Percentiles rank a stretch among this genome's conserved stretches.
Conservation (phyloP, 306 rosid species). For the Cercis canadensis region DNA sequence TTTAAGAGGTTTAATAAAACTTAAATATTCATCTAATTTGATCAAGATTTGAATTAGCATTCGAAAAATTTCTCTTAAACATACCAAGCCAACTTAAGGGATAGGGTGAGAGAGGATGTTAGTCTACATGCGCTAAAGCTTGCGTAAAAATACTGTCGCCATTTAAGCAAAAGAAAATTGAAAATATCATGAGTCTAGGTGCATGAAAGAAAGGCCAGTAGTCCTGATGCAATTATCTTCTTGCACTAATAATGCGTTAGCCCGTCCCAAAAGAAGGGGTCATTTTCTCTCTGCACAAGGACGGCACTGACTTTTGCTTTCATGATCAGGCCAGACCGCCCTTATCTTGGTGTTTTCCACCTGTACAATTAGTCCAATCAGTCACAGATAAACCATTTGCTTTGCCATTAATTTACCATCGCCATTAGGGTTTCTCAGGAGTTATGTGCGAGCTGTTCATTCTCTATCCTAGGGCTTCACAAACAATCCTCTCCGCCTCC, state of each 20-base stretch:
- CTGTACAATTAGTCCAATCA: constrained; percentile 21
- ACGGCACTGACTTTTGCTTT: constrained; percentile 23
- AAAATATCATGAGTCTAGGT: neutral
- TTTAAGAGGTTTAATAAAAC: too few species aligned
- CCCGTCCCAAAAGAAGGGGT: constrained; percentile 28
- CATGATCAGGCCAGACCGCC: constrained; percentile 2
- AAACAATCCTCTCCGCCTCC: neutral
- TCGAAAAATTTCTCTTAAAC: too few species aligned
- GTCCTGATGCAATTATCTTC: constrained; percentile 26
- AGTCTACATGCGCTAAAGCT: too few species aligned
- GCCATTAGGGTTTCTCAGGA: constrained; percentile 38
- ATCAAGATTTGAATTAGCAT: too few species aligned
- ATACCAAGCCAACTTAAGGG: too few species aligned
- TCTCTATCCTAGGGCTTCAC: constrained; percentile 31
- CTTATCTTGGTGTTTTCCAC: constrained; percentile 34
- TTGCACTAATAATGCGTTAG: constrained; percentile 37
- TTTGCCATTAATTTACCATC: constrained; percentile 11
- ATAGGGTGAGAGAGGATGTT: too few species aligned
- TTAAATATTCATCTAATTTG: too few species aligned
- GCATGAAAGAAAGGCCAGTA: neutral
- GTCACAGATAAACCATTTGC: neutral
- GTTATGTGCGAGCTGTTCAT: neutral
- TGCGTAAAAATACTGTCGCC: too few species aligned
- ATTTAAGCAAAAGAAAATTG: too few species aligned
- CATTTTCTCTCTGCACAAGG: constrained; percentile 22